Evolutionary conservation across 2,329 filamentous ascomycete genomes (phyloP).

Genomic region (Acephala macrosclerotiorum): DNA sequence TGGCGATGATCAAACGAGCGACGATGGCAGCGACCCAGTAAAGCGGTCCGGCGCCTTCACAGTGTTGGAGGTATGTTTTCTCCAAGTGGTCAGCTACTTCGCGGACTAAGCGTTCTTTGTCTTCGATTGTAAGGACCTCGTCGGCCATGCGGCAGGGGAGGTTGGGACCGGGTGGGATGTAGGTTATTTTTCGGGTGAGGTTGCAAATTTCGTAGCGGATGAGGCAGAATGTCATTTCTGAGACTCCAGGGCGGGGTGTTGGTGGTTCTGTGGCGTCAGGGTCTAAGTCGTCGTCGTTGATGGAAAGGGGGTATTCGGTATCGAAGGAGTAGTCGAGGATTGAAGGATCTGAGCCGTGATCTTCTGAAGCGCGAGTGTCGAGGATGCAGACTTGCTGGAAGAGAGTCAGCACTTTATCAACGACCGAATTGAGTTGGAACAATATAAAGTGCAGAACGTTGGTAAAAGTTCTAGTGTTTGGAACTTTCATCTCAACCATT

Average conservation of each 20-base stretch:
- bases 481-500: background rate
- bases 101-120: constrained; percentile 43
- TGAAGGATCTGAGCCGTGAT: constrained; percentile 68
- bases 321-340: constrained; percentile 66
- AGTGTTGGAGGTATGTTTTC: constrained; percentile 44
- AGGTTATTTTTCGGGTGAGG: constrained; percentile 36
- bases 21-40: constrained; percentile 58
- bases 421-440: background rate
- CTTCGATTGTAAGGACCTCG: constrained; percentile 35
- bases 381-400: constrained; percentile 60
- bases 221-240: constrained; percentile 49
- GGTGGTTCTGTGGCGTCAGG: constrained; percentile 43
- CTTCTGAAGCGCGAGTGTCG: constrained; percentile 66
- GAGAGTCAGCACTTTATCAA: background rate
- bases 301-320: constrained; percentile 58
- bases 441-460: background rate
- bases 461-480: background rate
- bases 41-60: constrained; percentile 51
- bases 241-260: constrained; percentile 41
- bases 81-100: constrained; percentile 42
- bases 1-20: constrained; percentile 48
- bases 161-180: constrained; percentile 34
- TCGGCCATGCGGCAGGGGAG: constrained; percentile 20
- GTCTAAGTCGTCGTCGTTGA: constrained; percentile 56
- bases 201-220: constrained; percentile 46